Base-by-base conservation (phyloP, 352 stramenopile genomes). In the Phytophthora kernoviae region DNA sequence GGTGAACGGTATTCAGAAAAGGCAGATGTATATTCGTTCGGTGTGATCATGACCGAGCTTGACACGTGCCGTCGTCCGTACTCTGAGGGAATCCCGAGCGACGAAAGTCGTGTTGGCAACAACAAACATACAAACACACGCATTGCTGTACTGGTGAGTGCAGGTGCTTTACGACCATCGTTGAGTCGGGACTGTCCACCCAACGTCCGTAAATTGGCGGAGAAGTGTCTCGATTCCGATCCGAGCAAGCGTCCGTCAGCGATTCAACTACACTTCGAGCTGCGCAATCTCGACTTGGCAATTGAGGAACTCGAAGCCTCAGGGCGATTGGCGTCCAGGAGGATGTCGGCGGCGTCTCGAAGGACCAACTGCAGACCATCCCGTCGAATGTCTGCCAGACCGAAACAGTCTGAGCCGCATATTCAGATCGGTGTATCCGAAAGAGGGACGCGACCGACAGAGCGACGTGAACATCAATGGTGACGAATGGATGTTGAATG, bases 11-110 rank as follows among this genome's bases (percentile, higher is more conserved):
- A 87, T 53, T 86, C 73, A 2, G 75, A 88, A 56, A 86, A 87
- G 52, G 75, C 81, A 15, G 84, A 94, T 41, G 68, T 94, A 12
- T 94, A 91, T 62, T 87, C 77, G 17, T 90, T 90, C 51, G 84
- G 83, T 30, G 78, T 91, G 12, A 64, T 88, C 22, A 59, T 88
- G 34, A 70, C 70, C 0, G 78, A 88, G 44, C 22, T 88, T 9
- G 78, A 88, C 51, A 85, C 78, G 5, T 79, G 70, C 40, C 58
- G 62, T 26, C 67, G 67, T 26, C 67, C 67, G 37, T 75, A 75
- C 20, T 75, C 62, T 8, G 67, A 75, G 5, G 67, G 55, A 12
- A 49, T 71, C 36, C 58, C 67, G 24, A 71, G 41, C 45, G 62
- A 66, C 3, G 54, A 62, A 44, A 59, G 59, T 20, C 58, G 62